Percentiles rank a stretch among this genome's conserved stretches.
Conservation (phyloP, 371 early-diverging fungal species). For the Amoeboradix gromovi region DNA sequence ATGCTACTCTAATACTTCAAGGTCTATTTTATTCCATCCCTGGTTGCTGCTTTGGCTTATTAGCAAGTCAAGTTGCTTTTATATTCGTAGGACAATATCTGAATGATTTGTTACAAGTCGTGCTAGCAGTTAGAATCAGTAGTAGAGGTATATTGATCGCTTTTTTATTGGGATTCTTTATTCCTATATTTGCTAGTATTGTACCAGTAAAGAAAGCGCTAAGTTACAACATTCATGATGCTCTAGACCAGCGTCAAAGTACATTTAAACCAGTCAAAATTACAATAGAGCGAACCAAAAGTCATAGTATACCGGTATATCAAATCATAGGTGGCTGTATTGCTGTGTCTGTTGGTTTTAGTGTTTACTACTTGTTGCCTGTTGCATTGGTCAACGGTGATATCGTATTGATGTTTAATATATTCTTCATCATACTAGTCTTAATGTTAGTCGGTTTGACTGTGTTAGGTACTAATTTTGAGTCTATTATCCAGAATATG, state of each 20-base stretch:
- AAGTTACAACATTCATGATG: conserved; percentile 7
- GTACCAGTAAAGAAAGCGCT: conserved; percentile 7
- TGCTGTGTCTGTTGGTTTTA: conserved; percentile 7
- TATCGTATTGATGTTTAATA: conserved; percentile 6
- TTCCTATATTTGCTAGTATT: conserved; percentile 9
- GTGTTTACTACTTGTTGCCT: conserved; percentile 9
- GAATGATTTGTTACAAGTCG: no score
- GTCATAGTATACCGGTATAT: conserved; percentile 4
- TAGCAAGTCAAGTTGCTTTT: conserved; percentile 5
- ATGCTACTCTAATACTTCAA: conserved; percentile 6
- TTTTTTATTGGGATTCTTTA: conserved; percentile 4
- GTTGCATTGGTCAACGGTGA: conserved; percentile 5
- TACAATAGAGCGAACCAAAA: conserved; percentile 3
- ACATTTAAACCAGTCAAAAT: conserved; percentile 4
- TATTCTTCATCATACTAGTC: conserved; percentile 8
- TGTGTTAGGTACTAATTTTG: no score
- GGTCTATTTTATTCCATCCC: conserved; percentile 6
- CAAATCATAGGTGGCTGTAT: conserved; percentile 4
- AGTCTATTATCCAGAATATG: no score
- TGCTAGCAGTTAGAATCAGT: no score
- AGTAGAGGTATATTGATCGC: conserved; percentile 4
- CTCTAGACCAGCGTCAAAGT: conserved; percentile 8
- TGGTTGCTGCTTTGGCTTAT: conserved; percentile 6
- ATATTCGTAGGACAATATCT: conserved; percentile 6
- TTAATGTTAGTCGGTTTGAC: neutral